phyloP scores from a whole-genome alignment of 2,329 filamentous ascomycete genomes.

The Leptographium flavum region DNA sequence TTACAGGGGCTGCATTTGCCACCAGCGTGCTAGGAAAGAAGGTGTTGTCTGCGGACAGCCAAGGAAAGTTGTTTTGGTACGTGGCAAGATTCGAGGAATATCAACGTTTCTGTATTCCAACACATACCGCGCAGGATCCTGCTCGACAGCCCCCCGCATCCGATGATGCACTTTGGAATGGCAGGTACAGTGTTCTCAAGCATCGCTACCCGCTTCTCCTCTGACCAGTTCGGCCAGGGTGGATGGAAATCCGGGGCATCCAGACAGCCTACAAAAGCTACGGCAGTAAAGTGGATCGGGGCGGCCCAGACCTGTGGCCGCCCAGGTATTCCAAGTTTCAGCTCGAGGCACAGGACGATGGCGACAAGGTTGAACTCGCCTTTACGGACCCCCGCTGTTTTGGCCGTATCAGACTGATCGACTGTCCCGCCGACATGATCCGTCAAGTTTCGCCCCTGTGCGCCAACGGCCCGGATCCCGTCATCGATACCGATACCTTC shows the following conservation, averaged over 20 bases:
- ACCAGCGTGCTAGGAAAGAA: slow-evolving; percentile 62
- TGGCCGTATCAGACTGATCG: slow-evolving; percentile 64
- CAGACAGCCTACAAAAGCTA: slow-evolving; percentile 68
- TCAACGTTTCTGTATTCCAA: neutral
- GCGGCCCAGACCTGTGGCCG: slow-evolving; percentile 57
- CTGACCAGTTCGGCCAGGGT: slow-evolving; percentile 31
- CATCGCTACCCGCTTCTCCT: neutral
- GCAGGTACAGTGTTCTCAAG: slow-evolving; percentile 26
- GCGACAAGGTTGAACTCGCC: slow-evolving; percentile 44
- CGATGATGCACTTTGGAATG: slow-evolving; percentile 79
- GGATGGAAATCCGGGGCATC: slow-evolving; percentile 75
- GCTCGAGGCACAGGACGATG: slow-evolving; percentile 45
- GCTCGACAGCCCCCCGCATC: slow-evolving; percentile 69
- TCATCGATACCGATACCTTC: slow-evolving; percentile 63
- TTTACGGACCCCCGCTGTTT: slow-evolving; percentile 77
- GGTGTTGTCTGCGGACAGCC: slow-evolving; percentile 54
- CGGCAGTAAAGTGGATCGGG: slow-evolving; percentile 55
- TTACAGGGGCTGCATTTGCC: slow-evolving; percentile 59
- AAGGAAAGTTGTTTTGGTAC: slow-evolving; percentile 94
- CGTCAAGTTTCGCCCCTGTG: slow-evolving; percentile 63
- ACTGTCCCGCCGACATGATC: slow-evolving; percentile 66
- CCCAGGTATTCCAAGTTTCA: slow-evolving; percentile 84
- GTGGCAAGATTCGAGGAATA: slow-evolving; percentile 4
- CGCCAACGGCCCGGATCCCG: slow-evolving; percentile 88
- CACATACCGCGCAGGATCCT: slow-evolving; percentile 24